Conservation (phyloP, 1,284 basidiomycete genomes). For the Sanghuangporus baumii region DNA sequence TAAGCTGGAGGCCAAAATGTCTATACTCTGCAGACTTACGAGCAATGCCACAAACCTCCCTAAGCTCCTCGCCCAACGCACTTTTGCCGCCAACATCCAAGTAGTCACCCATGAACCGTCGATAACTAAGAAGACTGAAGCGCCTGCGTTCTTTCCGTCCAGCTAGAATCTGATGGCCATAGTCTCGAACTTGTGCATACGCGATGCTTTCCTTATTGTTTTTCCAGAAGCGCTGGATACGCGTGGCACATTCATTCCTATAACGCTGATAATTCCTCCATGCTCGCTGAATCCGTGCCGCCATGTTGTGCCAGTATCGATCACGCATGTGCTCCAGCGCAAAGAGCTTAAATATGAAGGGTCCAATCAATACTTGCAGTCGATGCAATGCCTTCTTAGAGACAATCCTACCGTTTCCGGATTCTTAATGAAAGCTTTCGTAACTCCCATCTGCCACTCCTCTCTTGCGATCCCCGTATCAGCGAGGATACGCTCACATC, state of each 20-base stretch:
- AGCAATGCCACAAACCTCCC: slow-evolving; percentile 68
- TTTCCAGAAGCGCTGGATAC: slow-evolving; percentile 98
- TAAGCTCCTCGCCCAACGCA: slow-evolving; percentile 77
- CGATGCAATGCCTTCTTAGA: neutral
- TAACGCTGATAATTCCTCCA: slow-evolving; percentile 95
- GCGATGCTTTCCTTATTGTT: slow-evolving; percentile 93
- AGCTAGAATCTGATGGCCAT: slow-evolving; percentile 89
- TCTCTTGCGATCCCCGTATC: slow-evolving; percentile 95
- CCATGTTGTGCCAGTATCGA: slow-evolving; percentile 99
- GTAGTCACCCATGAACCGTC: slow-evolving; percentile 97
- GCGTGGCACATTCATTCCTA: slow-evolving; percentile 90
- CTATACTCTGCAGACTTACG: slow-evolving; percentile 41
- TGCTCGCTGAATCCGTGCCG: slow-evolving; percentile 91
- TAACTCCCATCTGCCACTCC: slow-evolving; percentile 99
- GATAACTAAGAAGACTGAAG: slow-evolving; percentile 91
- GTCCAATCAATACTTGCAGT: slow-evolving; percentile 6
- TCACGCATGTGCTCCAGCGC: slow-evolving; percentile 98
- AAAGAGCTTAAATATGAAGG: slow-evolving; percentile 62
- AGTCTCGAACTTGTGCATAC: slow-evolving; percentile 87
- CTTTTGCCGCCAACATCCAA: slow-evolving; percentile 84
- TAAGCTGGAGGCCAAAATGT: slow-evolving; percentile 11
- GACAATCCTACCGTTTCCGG: slow-evolving; percentile 79
- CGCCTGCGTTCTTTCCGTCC: slow-evolving; percentile 91
- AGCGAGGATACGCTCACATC: slow-evolving; percentile 88
- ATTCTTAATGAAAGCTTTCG: slow-evolving; percentile 99